These are phyloP conservation scores for Cercospora berteroae DNA, from an alignment of 2,329 filamentous ascomycete species.

Conservation along the genomic window DNA sequence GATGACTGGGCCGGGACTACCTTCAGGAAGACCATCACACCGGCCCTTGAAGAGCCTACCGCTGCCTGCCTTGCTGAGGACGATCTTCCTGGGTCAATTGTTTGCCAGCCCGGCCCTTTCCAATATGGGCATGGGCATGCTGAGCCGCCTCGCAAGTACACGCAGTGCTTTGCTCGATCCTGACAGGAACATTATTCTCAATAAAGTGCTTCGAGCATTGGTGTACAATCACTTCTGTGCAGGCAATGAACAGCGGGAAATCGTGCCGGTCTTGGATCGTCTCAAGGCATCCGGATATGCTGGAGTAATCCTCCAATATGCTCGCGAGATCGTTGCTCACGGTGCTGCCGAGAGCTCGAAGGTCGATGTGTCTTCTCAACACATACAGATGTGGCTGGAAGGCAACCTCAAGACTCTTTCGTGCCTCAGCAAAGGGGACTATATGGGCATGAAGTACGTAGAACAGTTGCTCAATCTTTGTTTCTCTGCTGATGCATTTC, in stretches of 20 bases:
- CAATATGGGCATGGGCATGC: conserved; percentile 33
- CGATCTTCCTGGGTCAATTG: conserved; percentile 34
- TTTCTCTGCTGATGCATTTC: background rate
- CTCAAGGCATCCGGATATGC: conserved; percentile 53
- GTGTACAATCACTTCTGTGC: conserved; percentile 60
- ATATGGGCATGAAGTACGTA: conserved; percentile 51
- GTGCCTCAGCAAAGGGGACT: conserved; percentile 53
- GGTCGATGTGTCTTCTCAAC: conserved; percentile 34
- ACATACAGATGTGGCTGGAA: conserved; percentile 49
- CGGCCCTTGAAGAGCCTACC: conserved; percentile 8
- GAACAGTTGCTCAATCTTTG: background rate
- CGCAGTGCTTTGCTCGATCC: conserved; percentile 48
- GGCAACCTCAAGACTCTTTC: conserved; percentile 55
- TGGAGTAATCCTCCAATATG: conserved; percentile 56
- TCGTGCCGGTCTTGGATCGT: conserved; percentile 45
- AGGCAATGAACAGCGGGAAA: conserved; percentile 50
- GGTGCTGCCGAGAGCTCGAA: conserved; percentile 42
- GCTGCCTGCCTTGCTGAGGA: conserved; percentile 27
- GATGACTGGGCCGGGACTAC: background rate
- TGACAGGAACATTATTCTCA: conserved; percentile 49
- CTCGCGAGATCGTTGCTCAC: conserved; percentile 45
- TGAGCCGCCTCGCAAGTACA: conserved; percentile 44
- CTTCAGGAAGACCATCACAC: background rate
- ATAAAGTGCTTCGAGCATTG: conserved; percentile 46
- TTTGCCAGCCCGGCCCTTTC: conserved; percentile 37